Base-by-base conservation (phyloP, 768 basidiomycete species). In the Psilocybe azurescens region DNA sequence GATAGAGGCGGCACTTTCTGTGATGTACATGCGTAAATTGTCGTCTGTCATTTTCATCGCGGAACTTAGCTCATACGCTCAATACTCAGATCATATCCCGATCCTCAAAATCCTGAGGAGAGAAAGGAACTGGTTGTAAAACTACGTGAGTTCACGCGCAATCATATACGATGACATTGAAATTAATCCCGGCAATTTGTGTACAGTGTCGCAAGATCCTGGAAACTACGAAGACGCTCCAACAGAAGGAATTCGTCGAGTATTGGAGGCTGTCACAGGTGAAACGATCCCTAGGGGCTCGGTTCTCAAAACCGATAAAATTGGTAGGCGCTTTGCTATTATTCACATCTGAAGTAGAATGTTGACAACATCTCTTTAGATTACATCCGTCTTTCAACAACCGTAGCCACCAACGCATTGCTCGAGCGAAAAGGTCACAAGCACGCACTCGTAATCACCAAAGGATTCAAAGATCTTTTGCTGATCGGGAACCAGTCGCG, bases 401-500 rank as follows among this genome's bases (percentile, higher is more conserved):
- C 97, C 0, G 94, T 98, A 3, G 96, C 95, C 0, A 99, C 97
- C 16, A 99, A 98, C 69, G 96, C 97, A 0, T 83, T 99, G 0
- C 84, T 99, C 5, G 97, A 99, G 70, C 89, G 97, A 51, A 96
- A 97, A 74, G 97, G 97, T 1, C 91, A 94, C 69, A 89, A 88
- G 64, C 94, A 97, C 62, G 96, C 94, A 0, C 80, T 99, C 38
- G 78, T 97, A 13, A 97, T 96, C 69, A 98, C 97, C 1, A 87
- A 87, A 62, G 95, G 95, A 0, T 97, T 96, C 82, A 88, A 87
- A 72, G 96, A 97, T 74, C 87, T 98, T 9, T 83, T 99, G 5
- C 82, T 92, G 33, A 98, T 99, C 61, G 94, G 95, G 8, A 97
- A 97, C 73, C 97, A 98, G 73, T 90, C 94, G 16, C 90, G 97